Evolutionary conservation across 495 filamentous ascomycete species (phyloP).

Genomic region (Chaetomium cochliodes): DNA sequence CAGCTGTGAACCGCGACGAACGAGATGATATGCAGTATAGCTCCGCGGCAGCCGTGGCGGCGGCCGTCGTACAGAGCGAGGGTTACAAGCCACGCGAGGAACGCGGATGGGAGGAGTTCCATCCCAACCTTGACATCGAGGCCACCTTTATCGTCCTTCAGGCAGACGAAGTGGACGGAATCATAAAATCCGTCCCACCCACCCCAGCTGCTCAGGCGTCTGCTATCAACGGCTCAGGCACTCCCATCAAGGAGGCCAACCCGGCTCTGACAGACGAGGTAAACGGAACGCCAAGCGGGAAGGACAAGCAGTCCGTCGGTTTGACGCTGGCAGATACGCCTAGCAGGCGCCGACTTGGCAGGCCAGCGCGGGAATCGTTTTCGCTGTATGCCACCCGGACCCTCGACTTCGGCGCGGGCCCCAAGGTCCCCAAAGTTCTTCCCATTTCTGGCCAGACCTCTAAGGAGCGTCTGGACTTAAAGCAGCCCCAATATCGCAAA

Average conservation of each 20-base stretch:
- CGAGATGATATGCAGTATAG: conserved; percentile 60
- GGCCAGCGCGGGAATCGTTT: conserved; percentile 49
- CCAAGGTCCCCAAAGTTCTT: conserved; percentile 50
- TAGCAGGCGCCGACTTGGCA: conserved; percentile 46
- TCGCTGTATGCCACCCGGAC: conserved; percentile 49
- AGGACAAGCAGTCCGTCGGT: conserved; percentile 33
- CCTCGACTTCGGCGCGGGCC: conserved; percentile 38
- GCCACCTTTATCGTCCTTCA: conserved; percentile 71
- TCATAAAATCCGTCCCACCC: conserved; percentile 45
- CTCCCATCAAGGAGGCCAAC: conserved; percentile 40
- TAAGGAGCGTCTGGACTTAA: conserved; percentile 60
- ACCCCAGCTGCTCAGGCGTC: conserved; percentile 39
- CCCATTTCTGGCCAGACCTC: conserved; percentile 55
- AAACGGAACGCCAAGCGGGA: conserved; percentile 31
- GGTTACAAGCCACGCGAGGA: conserved; percentile 97
- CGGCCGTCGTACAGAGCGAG: conserved; percentile 82
- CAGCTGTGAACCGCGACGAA: conserved; percentile 46
- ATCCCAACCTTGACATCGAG: conserved; percentile 89
- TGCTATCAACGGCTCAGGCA: conserved; percentile 35
- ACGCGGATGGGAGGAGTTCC: conserved; percentile 94
- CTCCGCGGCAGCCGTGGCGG: conserved; percentile 80
- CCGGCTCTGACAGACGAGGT: conserved; percentile 11
- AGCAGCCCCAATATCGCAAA: conserved; percentile 57
- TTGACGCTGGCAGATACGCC: conserved; percentile 39
- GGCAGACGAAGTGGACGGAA: conserved; percentile 80